Conservation (phyloP, 1,139 yeast species). For the Protomyces inundatus region DNA sequence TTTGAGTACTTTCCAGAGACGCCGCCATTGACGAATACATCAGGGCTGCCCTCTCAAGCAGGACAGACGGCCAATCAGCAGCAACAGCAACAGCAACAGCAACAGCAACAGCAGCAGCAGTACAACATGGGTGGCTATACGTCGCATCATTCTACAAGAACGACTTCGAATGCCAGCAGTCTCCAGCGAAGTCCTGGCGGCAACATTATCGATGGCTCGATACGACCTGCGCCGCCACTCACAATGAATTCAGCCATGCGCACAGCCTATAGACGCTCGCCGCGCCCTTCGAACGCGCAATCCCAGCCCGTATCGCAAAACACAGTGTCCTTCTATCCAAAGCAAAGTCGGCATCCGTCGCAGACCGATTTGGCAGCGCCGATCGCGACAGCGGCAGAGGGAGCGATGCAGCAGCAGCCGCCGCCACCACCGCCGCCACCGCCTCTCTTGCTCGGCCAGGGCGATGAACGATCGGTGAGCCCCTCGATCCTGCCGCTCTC, state of each 20-base stretch:
- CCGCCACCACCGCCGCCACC: background rate
- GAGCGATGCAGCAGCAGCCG: background rate
- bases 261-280: background rate
- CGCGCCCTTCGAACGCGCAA: background rate
- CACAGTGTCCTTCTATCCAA: background rate
- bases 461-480: slow-evolving; percentile 10
- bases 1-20: slow-evolving; percentile 25
- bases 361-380: background rate
- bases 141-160: background rate
- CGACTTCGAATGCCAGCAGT: background rate
- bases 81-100: background rate
- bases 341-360: background rate
- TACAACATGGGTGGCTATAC: background rate
- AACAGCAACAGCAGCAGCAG: background rate
- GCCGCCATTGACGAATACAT: slow-evolving; percentile 5
- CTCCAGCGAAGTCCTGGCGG: background rate
- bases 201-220: background rate
- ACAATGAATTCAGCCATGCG: background rate
- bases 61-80: too few species aligned
- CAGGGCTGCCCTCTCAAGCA: background rate
- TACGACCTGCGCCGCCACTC: slow-evolving; percentile 3
- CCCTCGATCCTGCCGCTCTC: slow-evolving; percentile 14
- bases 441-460: background rate
- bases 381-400: background rate
- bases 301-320: background rate